phyloP scores from a whole-genome alignment of 768 basidiomycete species.

The Mycena maculata region DNA sequence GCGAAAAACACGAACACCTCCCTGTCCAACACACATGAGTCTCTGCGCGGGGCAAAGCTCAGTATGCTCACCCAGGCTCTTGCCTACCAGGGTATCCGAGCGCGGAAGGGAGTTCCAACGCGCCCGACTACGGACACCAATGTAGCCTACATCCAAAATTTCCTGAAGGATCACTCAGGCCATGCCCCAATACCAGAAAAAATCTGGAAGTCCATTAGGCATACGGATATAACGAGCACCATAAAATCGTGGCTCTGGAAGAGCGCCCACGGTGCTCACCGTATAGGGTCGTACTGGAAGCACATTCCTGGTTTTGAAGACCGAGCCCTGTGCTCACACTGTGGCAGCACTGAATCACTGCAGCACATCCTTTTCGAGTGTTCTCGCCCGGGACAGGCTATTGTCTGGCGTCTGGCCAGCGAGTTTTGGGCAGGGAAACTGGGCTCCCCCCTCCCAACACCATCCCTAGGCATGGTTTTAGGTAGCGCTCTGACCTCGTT shows the following conservation, averaged over 20 bases:
- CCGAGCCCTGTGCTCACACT: not conserved
- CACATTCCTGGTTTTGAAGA: not conserved
- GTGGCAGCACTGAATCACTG: not conserved
- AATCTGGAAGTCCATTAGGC: slow-evolving; percentile 6
- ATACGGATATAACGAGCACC: slow-evolving; percentile 9
- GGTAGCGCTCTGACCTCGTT: too few species aligned
- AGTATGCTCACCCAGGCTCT: too few species aligned
- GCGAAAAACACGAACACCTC: too few species aligned
- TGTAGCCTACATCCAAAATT: too few species aligned
- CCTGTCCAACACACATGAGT: too few species aligned
- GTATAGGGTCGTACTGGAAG: slow-evolving; percentile 1
- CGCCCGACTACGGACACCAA: too few species aligned
- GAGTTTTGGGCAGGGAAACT: not conserved
- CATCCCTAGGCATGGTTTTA: too few species aligned
- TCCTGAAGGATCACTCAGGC: too few species aligned
- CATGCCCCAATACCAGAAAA: too few species aligned
- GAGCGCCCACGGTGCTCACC: slow-evolving; percentile 2
- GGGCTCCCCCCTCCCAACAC: not conserved
- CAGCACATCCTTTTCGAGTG: slow-evolving; percentile 10
- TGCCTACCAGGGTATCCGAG: too few species aligned
- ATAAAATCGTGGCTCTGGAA: slow-evolving; percentile 12
- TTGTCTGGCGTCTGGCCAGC: not conserved
- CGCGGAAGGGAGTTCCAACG: too few species aligned
- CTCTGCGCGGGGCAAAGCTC: too few species aligned
- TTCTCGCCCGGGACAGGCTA: not conserved